phyloP scores from a whole-genome alignment of 495 filamentous ascomycete species.

The Bacidia gigantensis region DNA sequence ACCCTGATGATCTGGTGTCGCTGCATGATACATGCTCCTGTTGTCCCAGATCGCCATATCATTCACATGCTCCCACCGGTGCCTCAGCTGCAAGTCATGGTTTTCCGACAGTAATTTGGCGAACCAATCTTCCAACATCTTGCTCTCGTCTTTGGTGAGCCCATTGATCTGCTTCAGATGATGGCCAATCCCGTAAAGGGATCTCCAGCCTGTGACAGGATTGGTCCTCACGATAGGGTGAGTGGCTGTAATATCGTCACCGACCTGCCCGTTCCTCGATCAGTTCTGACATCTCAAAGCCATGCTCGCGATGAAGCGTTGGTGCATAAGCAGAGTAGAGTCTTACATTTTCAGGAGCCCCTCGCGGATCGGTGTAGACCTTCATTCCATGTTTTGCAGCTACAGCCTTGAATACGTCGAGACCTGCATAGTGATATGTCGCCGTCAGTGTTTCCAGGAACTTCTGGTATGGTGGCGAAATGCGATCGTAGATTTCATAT shows the following conservation, averaged over 20 bases:
- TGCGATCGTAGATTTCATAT: conserved; percentile 54
- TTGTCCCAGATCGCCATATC: too few relatives aligned
- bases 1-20: too few relatives aligned
- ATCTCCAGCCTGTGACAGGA: conserved; percentile 69
- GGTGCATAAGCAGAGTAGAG: too few relatives aligned
- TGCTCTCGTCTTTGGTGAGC: conserved; percentile 49
- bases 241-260: conserved; percentile 36
- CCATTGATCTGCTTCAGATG: conserved; percentile 52
- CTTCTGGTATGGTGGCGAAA: conserved; percentile 40
- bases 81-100: conserved; percentile 67
- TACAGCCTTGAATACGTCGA: conserved; percentile 38
- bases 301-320: too few relatives aligned
- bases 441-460: conserved; percentile 49
- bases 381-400: conserved; percentile 35
- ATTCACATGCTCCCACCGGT: conserved; percentile 45
- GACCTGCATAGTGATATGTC: conserved; percentile 38
- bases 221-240: conserved; percentile 57
- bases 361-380: conserved; percentile 35
- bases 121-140: conserved; percentile 50
- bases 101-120: conserved; percentile 53
- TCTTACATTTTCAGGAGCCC: conserved; percentile 48
- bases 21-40: too few relatives aligned
- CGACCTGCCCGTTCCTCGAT: too few relatives aligned
- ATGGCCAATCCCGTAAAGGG: conserved; percentile 49
- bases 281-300: too few relatives aligned